Evolutionary conservation across 2,329 filamentous ascomycete genomes (phyloP), one percentile per base, ranked within the genome.

Genomic region (Ustilaginoidea virens): DNA sequence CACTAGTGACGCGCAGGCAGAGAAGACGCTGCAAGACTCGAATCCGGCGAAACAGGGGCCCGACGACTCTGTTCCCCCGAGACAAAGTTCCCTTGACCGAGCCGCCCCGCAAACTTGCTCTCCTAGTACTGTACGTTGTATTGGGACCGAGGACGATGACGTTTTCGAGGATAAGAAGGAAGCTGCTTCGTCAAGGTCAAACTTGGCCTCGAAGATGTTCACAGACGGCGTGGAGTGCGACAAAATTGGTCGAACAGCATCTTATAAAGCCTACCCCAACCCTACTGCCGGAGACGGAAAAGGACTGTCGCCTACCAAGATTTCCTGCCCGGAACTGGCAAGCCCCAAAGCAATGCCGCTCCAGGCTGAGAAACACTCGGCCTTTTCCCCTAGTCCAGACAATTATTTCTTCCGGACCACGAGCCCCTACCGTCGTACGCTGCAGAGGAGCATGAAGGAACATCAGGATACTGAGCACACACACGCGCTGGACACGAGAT

Each of bases 401-500:
- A 58, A 56, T 11, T 60, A 66, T 34, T 46, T 69, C 1, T 69
- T 71, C 34, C 56, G 66, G 17, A 63, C 64, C 1, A 51, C 57
- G 16, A 74, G 67, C 30, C 66, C 68, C 1, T 75, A 65, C 37
- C 60, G 68, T 3, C 60, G 60, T 16, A 62, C 60, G 3, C 40
- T 74, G 18, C 58, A 54, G 25, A 55, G 58, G 28, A 61, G 48
- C 2, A 66, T 67, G 39, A 49, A 51, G 31, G 41, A 49, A 6
- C 49, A 50, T 11, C 40, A 54, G 6, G 42, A 46, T 11, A 36
- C 34, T 2, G 36, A 44, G 5, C 33, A 39, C 3, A 32, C 33
- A 0, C 44, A 36, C 5, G 44, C 45, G 4, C 37, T 48, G 0
- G 51, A 49, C 17, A 47, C 44, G 15, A 53, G 47, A 19, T 60